Evolutionary conservation across 2,329 filamentous ascomycete genomes (phyloP).

Genomic region (Xylaria sp.): DNA sequence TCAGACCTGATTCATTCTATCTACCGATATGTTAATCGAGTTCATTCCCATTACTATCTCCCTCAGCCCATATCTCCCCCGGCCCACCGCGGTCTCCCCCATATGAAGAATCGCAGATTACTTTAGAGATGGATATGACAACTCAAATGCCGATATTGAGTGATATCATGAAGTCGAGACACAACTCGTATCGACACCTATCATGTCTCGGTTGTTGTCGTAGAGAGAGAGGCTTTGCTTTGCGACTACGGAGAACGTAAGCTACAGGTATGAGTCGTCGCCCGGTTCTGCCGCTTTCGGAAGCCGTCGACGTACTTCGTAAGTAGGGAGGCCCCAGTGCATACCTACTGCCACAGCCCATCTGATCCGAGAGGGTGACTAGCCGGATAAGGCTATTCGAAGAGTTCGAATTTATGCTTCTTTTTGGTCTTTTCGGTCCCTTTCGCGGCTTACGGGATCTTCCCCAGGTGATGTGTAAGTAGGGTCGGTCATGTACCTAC

Average conservation of each 20-base stretch:
- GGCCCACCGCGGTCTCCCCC: too few relatives aligned
- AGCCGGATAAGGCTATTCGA: background rate
- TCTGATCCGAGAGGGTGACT: too few relatives aligned
- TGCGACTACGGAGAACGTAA: background rate
- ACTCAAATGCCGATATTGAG: too few relatives aligned
- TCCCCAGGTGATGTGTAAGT: background rate
- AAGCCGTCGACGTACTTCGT: slow-evolving; percentile 7
- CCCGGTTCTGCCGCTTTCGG: slow-evolving; percentile 3
- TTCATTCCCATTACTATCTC: too few relatives aligned
- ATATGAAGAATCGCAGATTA: too few relatives aligned
- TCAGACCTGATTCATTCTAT: too few relatives aligned
- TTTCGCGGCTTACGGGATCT: background rate
- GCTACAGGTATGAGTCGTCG: background rate
- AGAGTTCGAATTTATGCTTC: slow-evolving; percentile 5
- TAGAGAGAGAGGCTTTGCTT: background rate
- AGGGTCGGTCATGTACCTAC: background rate
- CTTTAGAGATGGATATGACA: too few relatives aligned
- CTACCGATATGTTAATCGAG: too few relatives aligned
- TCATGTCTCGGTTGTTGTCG: background rate
- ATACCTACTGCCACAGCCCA: too few relatives aligned
- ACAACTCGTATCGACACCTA: background rate
- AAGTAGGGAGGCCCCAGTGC: background rate
- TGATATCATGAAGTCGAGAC: background rate
- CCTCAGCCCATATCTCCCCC: too few relatives aligned
- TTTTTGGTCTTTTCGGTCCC: background rate